phyloP scores from a whole-genome alignment of 345 rosid species.

The Gossypium ekmanianum region DNA sequence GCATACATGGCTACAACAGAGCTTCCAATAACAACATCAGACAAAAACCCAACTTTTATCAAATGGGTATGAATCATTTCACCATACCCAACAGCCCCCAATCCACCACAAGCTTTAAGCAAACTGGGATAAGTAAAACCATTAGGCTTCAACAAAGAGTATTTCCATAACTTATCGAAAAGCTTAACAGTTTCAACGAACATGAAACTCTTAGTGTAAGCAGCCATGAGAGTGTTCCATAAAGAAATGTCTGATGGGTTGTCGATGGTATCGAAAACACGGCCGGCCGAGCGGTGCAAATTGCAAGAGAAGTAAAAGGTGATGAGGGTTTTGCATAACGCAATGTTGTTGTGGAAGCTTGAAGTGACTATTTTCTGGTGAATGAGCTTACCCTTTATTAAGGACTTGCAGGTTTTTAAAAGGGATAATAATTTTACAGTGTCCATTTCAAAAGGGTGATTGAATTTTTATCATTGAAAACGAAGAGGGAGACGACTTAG shows the following conservation, averaged over 20 bases:
- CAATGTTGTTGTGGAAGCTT: slow-evolving; percentile 41
- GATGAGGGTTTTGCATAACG: slow-evolving; percentile 52
- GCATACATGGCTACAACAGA: slow-evolving; percentile 57
- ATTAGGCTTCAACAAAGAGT: slow-evolving; percentile 45
- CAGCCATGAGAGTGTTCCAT: slow-evolving; percentile 59
- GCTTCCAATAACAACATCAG: slow-evolving; percentile 56
- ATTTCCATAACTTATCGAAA: slow-evolving; percentile 34
- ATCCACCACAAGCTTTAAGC: slow-evolving; percentile 55
- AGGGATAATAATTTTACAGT: slow-evolving; percentile 30
- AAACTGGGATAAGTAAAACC: slow-evolving; percentile 59
- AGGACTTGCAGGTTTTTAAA: slow-evolving; percentile 36
- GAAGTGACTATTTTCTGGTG: slow-evolving; percentile 52
- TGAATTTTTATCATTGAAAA: background rate
- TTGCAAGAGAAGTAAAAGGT: slow-evolving; percentile 52
- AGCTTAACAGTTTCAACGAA: slow-evolving; percentile 45
- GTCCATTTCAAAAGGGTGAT: slow-evolving; percentile 28
- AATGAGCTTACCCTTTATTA: slow-evolving; percentile 37
- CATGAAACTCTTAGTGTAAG: slow-evolving; percentile 51
- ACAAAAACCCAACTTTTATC: slow-evolving; percentile 43
- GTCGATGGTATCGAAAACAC: slow-evolving; percentile 35
- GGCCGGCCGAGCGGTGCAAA: slow-evolving; percentile 35
- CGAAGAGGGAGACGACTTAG: background rate
- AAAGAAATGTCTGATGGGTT: slow-evolving; percentile 42
- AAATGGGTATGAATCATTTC: slow-evolving; percentile 47
- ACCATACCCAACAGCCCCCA: slow-evolving; percentile 45